phyloP scores from a whole-genome alignment of 306 rosid species.

The apple (Malus domestica) region ASM211411v1 NC_041793.1:30345001-30345500 shows the following conservation, averaged over 20 bases:
- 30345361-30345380: constrained; percentile 19
- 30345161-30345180: constrained; percentile 29
- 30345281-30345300: constrained; percentile 48
- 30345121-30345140: constrained; percentile 44
- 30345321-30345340: constrained; percentile 38
- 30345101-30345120: constrained; percentile 82
- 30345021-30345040: constrained; percentile 79
- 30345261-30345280: constrained; percentile 53
- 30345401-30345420: constrained; percentile 33
- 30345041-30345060: constrained; percentile 75
- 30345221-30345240: constrained; percentile 51
- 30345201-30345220: constrained; percentile 45
- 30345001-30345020: constrained; percentile 68
- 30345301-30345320: constrained; percentile 38
- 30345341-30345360: constrained; percentile 39
- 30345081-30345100: constrained; percentile 93
- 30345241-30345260: constrained; percentile 44
- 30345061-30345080: constrained; percentile 91
- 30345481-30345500: constrained; percentile 40
- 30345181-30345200: constrained; percentile 54
- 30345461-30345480: constrained; percentile 23
- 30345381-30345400: constrained; percentile 46
- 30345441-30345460: constrained; percentile 38
- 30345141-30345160: constrained; percentile 30
- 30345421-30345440: constrained; percentile 34